phyloP scores from a whole-genome alignment of 257 asterid species.

The Capsicum rhomboideum region DNA sequence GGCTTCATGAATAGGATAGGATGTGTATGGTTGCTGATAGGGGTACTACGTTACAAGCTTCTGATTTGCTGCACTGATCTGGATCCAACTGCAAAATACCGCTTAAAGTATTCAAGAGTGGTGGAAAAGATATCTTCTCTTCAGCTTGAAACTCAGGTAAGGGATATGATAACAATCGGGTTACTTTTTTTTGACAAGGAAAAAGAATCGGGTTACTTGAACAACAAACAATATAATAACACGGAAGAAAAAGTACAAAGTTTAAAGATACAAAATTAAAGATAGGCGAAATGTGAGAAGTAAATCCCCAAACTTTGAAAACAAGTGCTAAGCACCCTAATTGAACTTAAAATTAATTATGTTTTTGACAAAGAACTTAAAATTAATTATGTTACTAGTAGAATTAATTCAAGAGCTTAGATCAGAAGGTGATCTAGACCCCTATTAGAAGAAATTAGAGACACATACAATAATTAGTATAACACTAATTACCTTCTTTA shows the following conservation, averaged over 20 bases:
- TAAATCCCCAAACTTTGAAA: background rate
- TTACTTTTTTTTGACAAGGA: background rate
- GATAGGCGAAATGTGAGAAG: background rate
- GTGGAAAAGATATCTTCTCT: slow-evolving; percentile 59
- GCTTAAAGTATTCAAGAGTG: slow-evolving; percentile 54
- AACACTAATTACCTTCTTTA: background rate
- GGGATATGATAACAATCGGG: background rate
- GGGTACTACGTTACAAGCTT: slow-evolving; percentile 69
- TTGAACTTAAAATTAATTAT: background rate
- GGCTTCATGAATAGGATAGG: slow-evolving; percentile 37
- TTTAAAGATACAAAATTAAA: background rate
- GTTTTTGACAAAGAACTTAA: background rate
- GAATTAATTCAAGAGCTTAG: background rate
- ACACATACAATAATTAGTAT: background rate
- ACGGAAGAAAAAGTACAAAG: background rate
- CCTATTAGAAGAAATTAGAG: background rate
- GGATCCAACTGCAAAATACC: slow-evolving; percentile 74
- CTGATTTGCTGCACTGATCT: slow-evolving; percentile 54
- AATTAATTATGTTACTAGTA: background rate
- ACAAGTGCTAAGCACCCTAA: background rate
- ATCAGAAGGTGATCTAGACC: background rate
- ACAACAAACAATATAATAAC: background rate
- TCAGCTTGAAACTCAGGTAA: slow-evolving; percentile 72
- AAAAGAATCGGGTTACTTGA: background rate
- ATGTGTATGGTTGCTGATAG: slow-evolving; percentile 51